Evolutionary conservation across 805 yeast species (phyloP), one percentile per base, ranked within the genome.

Genomic region (Ascoidea asiatica): DNA sequence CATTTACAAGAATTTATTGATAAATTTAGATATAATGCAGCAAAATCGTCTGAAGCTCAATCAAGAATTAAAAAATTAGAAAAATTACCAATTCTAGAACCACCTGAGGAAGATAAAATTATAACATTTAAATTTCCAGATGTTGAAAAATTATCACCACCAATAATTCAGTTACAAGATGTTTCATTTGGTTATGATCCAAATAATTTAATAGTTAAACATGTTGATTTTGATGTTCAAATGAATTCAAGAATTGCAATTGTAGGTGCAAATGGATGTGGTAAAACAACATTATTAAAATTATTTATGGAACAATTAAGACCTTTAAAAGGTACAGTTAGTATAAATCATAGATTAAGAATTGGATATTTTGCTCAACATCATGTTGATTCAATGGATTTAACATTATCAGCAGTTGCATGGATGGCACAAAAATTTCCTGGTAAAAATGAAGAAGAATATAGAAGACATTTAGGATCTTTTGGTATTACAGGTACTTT

Each of bases 211-310:
- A 63, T 89, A 47, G 65, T 90, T 50, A 70, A 72, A 23, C 69
- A 86, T 53, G 97, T 89, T 38, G 95, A 89, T 52, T 62, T 92
- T 49, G 95, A 87, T 52, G 86, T 92, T 44, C 95, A 86, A 62
- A 71, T 90, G 85, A 85, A 89, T 56, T 88, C 97, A 1, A 75
- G 99, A 62, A 84, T 92, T 55, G 98, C 97, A 0, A 70, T 92
- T 48, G 95, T 92, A 48, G 99, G 99, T 73, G 97, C 97, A 48
- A 92, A 92, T 61, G 99, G 99, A 68, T 86, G 96, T 59, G 99
- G 99, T 83, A 92, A 92, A 63, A 89, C 98, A 8, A 92, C 99
- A 2, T 68, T 92, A 49, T 72, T 92, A 58, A 90, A 90, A 61
- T 67, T 92, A 39, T 68, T 92, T 53, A 79, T 89, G 76, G 96